A percentile compares a stretch with the other conserved stretches of the same genome.
Conservation (phyloP, 352 stramenopile species). For the Phytophthora quininea region DNA sequence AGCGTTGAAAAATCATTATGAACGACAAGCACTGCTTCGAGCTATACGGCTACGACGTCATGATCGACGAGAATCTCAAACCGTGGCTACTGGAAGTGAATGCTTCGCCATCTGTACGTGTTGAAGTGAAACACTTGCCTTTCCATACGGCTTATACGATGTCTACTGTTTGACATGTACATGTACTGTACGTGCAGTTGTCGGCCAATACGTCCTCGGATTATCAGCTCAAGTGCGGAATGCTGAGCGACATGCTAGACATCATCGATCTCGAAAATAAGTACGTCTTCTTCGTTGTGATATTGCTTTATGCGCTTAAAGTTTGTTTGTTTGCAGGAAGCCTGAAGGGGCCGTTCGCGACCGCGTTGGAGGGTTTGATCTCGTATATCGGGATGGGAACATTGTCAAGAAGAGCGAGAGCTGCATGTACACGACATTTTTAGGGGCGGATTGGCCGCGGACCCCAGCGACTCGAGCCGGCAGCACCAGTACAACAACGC, state of each 20-base stretch:
- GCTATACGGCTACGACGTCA: slow-evolving; percentile 94
- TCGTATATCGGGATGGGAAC: slow-evolving; percentile 78
- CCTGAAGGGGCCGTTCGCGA: slow-evolving; percentile 42
- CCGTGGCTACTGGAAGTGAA: slow-evolving; percentile 95
- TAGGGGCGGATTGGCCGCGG: slow-evolving; percentile 67
- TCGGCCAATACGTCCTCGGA: slow-evolving; percentile 92
- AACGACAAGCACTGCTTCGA: slow-evolving; percentile 97
- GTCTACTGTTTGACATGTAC: background rate
- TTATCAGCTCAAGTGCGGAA: slow-evolving; percentile 93
- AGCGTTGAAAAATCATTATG: slow-evolving; percentile 95
- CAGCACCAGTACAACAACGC: background rate
- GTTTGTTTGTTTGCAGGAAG: slow-evolving; percentile 25
- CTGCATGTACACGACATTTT: slow-evolving; percentile 77
- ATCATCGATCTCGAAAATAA: slow-evolving; percentile 93
- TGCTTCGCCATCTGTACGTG: slow-evolving; percentile 86
- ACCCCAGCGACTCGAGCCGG: slow-evolving; percentile 26
- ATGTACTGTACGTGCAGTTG: slow-evolving; percentile 55
- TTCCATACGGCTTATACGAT: background rate
- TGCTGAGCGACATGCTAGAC: slow-evolving; percentile 95
- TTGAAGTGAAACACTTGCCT: slow-evolving; percentile 3
- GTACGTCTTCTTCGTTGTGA: slow-evolving; percentile 30
- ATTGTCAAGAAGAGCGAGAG: slow-evolving; percentile 63
- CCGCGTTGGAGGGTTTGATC: slow-evolving; percentile 74
- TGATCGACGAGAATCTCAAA: slow-evolving; percentile 93
- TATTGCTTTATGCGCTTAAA: background rate